These are phyloP conservation scores for Irpex sp. DNA, from an alignment of 1,284 basidiomycete species.

Conservation along the genomic window DNA sequence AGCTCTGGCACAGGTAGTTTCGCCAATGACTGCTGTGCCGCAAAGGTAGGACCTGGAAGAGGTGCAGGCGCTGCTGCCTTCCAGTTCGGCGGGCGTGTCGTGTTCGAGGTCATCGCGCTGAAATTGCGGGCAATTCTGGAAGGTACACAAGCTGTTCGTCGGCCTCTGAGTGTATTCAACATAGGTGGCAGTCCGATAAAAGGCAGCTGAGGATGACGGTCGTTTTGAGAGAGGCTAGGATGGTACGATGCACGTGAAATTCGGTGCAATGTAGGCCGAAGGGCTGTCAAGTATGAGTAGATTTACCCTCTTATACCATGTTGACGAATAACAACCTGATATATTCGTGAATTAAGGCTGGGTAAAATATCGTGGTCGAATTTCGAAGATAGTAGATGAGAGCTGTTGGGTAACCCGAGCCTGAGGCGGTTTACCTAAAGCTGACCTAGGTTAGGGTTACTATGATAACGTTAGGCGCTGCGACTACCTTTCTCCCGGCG, in stretches of 20 bases:
- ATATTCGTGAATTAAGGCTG: background rate
- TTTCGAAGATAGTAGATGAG: no score
- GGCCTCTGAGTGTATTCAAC: background rate
- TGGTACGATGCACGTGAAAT: background rate
- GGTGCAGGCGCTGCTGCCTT: conserved; percentile 41
- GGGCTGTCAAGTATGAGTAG: background rate
- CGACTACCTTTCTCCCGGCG: no score
- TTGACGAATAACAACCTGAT: background rate
- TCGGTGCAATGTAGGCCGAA: background rate
- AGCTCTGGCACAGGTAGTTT: conserved; percentile 66
- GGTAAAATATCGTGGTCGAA: no score
- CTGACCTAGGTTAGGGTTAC: no score
- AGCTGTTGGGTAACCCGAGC: no score
- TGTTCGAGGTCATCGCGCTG: conserved; percentile 10
- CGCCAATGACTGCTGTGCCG: conserved; percentile 42
- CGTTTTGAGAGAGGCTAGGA: background rate
- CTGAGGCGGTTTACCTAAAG: no score
- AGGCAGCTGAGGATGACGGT: background rate
- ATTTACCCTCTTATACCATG: background rate
- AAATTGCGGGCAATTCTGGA: background rate
- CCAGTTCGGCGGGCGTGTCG: conserved; percentile 34
- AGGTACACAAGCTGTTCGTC: background rate
- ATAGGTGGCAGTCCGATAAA: background rate
- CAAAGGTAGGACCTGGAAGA: conserved; percentile 34
- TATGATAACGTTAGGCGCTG: no score